Conservation (phyloP, 2,329 filamentous ascomycete species). For the Didymella pinodella region DNA sequence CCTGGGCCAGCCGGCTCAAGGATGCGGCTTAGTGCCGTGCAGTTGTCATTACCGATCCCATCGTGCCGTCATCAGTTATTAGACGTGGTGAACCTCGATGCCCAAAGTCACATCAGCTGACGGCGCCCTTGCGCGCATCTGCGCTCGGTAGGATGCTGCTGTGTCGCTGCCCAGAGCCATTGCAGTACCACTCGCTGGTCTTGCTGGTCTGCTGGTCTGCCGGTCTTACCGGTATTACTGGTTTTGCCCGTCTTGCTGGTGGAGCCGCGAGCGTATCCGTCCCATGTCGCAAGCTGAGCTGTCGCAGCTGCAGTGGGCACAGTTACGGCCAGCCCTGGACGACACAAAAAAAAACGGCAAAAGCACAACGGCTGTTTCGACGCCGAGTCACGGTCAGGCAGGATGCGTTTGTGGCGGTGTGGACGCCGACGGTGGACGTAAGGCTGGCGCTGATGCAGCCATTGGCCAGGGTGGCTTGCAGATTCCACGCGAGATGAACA, state of each 20-base stretch:
- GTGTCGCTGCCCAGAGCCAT: constrained; percentile 30
- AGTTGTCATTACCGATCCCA: constrained; percentile 27
- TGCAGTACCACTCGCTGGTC: constrained; percentile 11
- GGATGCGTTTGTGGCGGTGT: constrained; percentile 40
- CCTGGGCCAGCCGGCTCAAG: constrained; percentile 36
- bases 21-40: constrained; percentile 27
- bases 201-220: background rate
- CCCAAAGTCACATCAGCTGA: constrained; percentile 41
- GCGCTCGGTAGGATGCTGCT: constrained; percentile 25
- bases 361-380: constrained; percentile 48
- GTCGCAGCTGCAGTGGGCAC: constrained; percentile 29
- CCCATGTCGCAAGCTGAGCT: constrained; percentile 41
- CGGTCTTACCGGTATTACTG: no score
- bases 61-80: constrained; percentile 32
- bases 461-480: constrained; percentile 45
- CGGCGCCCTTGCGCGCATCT: constrained; percentile 31
- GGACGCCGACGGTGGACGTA: constrained; percentile 40
- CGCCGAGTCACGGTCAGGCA: constrained; percentile 26
- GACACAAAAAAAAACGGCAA: constrained; percentile 33
- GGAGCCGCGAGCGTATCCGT: constrained; percentile 22
- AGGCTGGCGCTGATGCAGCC: constrained; percentile 45
- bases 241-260: constrained; percentile 5
- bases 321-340: constrained; percentile 29
- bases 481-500: constrained; percentile 50
- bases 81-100: constrained; percentile 22